Evolutionary conservation across 805 yeast genomes (phyloP), one percentile per base, ranked within the genome.

Genomic region (Dipodascopsis tothii): DNA sequence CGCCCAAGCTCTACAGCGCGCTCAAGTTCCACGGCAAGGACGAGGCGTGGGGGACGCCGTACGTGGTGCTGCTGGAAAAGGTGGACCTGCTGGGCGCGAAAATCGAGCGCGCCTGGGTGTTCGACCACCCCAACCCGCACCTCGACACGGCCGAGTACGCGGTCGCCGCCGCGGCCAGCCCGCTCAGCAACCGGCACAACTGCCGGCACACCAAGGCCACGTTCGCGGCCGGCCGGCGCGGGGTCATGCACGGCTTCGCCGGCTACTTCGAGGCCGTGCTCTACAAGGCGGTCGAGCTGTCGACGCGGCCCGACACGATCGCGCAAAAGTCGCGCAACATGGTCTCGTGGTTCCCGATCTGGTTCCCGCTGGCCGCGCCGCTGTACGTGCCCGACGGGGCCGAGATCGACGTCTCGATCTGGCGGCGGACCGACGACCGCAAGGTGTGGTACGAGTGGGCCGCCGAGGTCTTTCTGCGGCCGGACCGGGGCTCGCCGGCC

Each of bases 231-330:
- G 66, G 69, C 14, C 62, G 71, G 25, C 69, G 73, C 41, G 74
- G 81, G 1, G 72, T 71, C 17, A 60, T 84, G 2, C 88, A 85
- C 59, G 95, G 90, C 0, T 60, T 87, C 28, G 66, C 77, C 3
- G 96, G 96, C 0, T 79, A 69, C 56, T 88, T 88, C 56, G 71
- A 70, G n/a, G 79, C 92, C 0, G 72, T 63, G 2, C 67, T 87
- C n/a, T 84, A 78, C 59, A 74, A 72, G 1, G 80, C 77, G 37
- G 66, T 79, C 20, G 58, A 58, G 5, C 64, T 84, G 3, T 73
- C 81, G 22, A 79, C 73, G 14, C 61, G 65, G 25, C 78, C 79
- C 1, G 66, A 61, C 17, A 57, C 62, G 21, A 57, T 41, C 39
- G 48, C 54, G 23, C 39, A 43, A 5, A 57, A 56, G 11, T 69